Percentiles rank a stretch among this genome's conserved stretches.
These are phyloP conservation scores for Claviceps arundinis DNA, from an alignment of 2,329 filamentous ascomycete species.

Conservation along the genomic window DNA sequence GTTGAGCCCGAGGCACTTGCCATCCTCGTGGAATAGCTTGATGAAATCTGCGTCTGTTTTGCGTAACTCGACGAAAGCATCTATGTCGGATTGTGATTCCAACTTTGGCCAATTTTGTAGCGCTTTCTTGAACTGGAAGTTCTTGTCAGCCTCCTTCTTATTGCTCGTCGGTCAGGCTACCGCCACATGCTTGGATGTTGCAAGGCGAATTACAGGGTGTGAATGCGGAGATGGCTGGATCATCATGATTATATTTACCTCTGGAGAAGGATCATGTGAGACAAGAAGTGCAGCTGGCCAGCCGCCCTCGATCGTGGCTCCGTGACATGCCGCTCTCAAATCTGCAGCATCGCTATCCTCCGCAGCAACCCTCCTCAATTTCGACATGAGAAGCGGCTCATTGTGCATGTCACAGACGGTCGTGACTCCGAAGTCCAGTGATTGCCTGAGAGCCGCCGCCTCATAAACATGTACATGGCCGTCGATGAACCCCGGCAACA, in stretches of 20 bases:
- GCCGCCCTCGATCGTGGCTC: slow-evolving; percentile 36
- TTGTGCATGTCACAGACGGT: slow-evolving; percentile 38
- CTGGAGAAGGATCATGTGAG: slow-evolving; percentile 3
- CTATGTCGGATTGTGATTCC: slow-evolving; percentile 25
- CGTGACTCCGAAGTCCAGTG: slow-evolving; percentile 35
- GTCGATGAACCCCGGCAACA: slow-evolving; percentile 37
- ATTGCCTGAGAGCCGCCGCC: slow-evolving; percentile 26
- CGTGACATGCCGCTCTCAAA: slow-evolving; percentile 33
- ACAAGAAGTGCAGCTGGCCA: slow-evolving; percentile 26
- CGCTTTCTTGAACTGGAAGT: slow-evolving; percentile 14
- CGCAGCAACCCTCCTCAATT: slow-evolving; percentile 14
- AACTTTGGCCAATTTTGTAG: slow-evolving; percentile 26
- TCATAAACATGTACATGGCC: slow-evolving; percentile 33
- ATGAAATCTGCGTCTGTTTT: slow-evolving; percentile 32
- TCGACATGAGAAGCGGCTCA: slow-evolving; percentile 19
- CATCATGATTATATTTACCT: not conserved
- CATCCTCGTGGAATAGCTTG: slow-evolving; percentile 38
- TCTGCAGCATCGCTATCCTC: slow-evolving; percentile 23
- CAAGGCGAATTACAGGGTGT: not conserved
- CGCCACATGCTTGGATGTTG: too few species aligned
- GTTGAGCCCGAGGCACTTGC: slow-evolving; percentile 22
- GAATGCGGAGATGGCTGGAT: not conserved
- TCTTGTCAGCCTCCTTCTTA: slow-evolving; percentile 9
- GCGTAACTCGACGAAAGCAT: slow-evolving; percentile 26
- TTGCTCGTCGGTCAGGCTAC: too few species aligned